phyloP scores from a whole-genome alignment of 1,284 basidiomycete genomes.

The Thelephora terrestris region DNA sequence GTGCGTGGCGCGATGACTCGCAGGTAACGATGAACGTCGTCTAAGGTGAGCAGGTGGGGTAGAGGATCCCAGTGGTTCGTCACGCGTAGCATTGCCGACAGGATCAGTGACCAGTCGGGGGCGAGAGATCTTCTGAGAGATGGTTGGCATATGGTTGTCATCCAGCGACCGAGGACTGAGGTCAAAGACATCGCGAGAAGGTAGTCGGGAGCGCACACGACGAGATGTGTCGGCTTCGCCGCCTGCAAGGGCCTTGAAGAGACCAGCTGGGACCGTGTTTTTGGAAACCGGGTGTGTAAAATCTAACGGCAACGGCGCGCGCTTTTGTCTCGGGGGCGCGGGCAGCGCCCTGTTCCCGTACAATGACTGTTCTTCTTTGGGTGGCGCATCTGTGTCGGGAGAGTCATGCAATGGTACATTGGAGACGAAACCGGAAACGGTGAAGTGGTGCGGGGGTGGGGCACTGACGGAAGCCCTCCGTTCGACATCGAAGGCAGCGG shows the following conservation, averaged over 20 bases:
- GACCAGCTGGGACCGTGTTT: constrained; percentile 71
- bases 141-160: constrained; percentile 56
- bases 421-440: constrained; percentile 41
- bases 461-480: constrained; percentile 22
- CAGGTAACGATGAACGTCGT: constrained; percentile 54
- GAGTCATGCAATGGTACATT: not conserved
- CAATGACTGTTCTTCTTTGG: not conserved
- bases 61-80: constrained; percentile 37
- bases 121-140: constrained; percentile 47
- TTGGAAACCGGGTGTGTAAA: constrained; percentile 65
- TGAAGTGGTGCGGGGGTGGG: constrained; percentile 45
- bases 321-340: constrained; percentile 36
- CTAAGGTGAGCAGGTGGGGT: constrained; percentile 17
- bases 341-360: not conserved
- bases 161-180: constrained; percentile 65
- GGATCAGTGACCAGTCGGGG: constrained; percentile 48
- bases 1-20: constrained; percentile 27
- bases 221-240: constrained; percentile 49
- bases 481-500: constrained; percentile 19
- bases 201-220: constrained; percentile 61
- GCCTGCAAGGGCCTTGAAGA: constrained; percentile 69
- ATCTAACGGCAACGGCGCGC: constrained; percentile 70
- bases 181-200: constrained; percentile 54
- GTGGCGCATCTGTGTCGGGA: not conserved
- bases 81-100: constrained; percentile 22